These are phyloP conservation scores for Trypanosoma conorhini DNA, from an alignment of 208 protist species.

Conservation along the genomic window DNA sequence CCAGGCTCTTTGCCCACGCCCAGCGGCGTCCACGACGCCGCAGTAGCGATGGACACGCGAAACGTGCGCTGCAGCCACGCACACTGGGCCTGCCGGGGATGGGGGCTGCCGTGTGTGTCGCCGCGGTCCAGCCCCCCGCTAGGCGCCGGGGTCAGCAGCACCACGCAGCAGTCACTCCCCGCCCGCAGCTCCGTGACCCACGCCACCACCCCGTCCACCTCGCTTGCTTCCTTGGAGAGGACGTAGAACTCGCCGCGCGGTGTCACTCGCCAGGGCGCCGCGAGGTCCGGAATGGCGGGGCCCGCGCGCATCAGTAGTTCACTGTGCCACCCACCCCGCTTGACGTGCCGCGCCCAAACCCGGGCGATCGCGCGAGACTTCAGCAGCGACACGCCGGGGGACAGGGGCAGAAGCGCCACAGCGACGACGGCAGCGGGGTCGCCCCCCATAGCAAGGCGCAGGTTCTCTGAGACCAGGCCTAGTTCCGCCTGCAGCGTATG, in stretches of 20 bases:
- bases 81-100: conserved; percentile 12
- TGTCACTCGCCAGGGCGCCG: conserved; percentile 1
- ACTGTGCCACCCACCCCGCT: conserved; percentile 10
- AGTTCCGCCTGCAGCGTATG: conserved; percentile 8
- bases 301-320: neutral
- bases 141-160: conserved; percentile 33
- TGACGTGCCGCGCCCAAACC: conserved; percentile 15
- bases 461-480: conserved; percentile 19
- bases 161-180: conserved; percentile 41
- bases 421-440: neutral
- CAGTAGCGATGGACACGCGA: conserved; percentile 16
- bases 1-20: conserved; percentile 25
- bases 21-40: conserved; percentile 16
- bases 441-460: neutral
- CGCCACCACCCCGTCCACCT: conserved; percentile 24
- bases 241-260: conserved; percentile 31
- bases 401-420: conserved; percentile 16
- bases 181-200: conserved; percentile 48
- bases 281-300: neutral
- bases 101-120: neutral
- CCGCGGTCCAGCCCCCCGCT: neutral
- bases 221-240: conserved; percentile 2
- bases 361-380: neutral
- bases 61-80: conserved; percentile 25
- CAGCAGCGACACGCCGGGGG: conserved; percentile 14